Evolutionary conservation across 148 eudicot genomes (phyloP).

Genomic region (Silene latifolia): DNA sequence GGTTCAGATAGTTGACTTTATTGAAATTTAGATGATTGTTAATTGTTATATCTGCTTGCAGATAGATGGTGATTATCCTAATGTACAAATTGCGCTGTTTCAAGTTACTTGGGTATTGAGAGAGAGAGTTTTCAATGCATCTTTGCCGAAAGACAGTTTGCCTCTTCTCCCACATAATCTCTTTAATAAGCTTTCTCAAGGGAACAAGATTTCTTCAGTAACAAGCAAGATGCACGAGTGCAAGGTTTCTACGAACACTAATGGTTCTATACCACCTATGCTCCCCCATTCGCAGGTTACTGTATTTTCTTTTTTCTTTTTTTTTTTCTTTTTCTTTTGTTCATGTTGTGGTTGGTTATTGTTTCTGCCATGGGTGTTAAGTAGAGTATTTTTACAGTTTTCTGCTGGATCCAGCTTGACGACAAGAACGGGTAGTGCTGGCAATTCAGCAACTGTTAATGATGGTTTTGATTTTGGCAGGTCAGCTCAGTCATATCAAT

Average conservation of each 20-base stretch:
- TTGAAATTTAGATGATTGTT: not conserved
- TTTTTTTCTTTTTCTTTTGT: not conserved
- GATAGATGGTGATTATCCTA: conserved; percentile 49
- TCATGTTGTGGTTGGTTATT: not conserved
- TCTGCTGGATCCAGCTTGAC: conserved; percentile 7
- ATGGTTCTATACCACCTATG: conserved; percentile 12
- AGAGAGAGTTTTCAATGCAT: conserved; percentile 27
- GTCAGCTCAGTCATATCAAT: conserved; percentile 22
- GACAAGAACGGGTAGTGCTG: not conserved
- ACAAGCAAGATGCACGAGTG: conserved; percentile 27
- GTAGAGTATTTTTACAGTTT: conserved; percentile 18
- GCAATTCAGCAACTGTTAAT: not conserved
- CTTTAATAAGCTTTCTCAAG: conserved; percentile 15
- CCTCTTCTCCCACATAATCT: conserved; percentile 24
- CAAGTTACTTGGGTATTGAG: conserved; percentile 45
- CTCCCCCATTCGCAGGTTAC: conserved; percentile 14
- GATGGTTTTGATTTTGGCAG: conserved; percentile 16
- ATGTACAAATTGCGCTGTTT: conserved; percentile 46
- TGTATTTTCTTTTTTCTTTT: not conserved
- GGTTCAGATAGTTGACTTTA: too few species aligned
- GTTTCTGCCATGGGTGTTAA: conserved; percentile 14
- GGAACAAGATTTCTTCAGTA: conserved; percentile 12
- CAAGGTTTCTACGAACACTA: conserved; percentile 19
- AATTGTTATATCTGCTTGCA: conserved; percentile 26
- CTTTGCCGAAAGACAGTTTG: conserved; percentile 6